These are phyloP conservation scores for Tolypocladium capitatum DNA, from an alignment of 2,329 filamentous ascomycete genomes.

Conservation along the genomic window DNA sequence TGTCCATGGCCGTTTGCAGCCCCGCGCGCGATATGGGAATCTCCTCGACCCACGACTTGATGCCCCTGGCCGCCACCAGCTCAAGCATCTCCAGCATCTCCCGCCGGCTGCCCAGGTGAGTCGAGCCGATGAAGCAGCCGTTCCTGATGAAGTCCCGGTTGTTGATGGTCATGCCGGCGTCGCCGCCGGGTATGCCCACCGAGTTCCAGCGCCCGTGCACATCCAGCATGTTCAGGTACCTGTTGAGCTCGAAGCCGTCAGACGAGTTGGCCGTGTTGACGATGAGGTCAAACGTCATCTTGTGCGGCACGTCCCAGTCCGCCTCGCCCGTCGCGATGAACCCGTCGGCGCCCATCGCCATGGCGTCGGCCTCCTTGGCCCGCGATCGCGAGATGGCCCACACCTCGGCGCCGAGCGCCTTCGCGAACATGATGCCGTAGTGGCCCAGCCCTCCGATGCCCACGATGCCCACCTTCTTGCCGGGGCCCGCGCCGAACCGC, in stretches of 20 bases:
- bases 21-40: constrained; percentile 62
- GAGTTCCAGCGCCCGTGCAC: constrained; percentile 71
- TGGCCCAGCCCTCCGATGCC: constrained; percentile 62
- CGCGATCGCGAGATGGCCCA: constrained; percentile 49
- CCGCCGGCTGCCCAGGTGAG: constrained; percentile 55
- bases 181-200: constrained; percentile 67
- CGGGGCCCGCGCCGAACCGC: constrained; percentile 60
- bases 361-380: constrained; percentile 45
- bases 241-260: constrained; percentile 51
- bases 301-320: constrained; percentile 42
- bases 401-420: constrained; percentile 49
- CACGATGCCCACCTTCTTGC: constrained; percentile 66
- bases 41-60: constrained; percentile 59
- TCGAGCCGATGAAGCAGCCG: constrained; percentile 58
- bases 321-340: constrained; percentile 45
- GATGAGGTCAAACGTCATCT: constrained; percentile 61
- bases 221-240: constrained; percentile 69
- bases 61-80: constrained; percentile 54
- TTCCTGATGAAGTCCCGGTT: constrained; percentile 65
- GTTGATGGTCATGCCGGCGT: constrained; percentile 55
- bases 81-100: constrained; percentile 63
- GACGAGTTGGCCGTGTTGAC: constrained; percentile 61
- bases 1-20: constrained; percentile 54
- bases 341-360: constrained; percentile 45
- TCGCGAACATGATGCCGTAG: constrained; percentile 56